Base-by-base conservation (phyloP, 371 early-diverging fungal species). In the Gilbertella persicaria region DNA sequence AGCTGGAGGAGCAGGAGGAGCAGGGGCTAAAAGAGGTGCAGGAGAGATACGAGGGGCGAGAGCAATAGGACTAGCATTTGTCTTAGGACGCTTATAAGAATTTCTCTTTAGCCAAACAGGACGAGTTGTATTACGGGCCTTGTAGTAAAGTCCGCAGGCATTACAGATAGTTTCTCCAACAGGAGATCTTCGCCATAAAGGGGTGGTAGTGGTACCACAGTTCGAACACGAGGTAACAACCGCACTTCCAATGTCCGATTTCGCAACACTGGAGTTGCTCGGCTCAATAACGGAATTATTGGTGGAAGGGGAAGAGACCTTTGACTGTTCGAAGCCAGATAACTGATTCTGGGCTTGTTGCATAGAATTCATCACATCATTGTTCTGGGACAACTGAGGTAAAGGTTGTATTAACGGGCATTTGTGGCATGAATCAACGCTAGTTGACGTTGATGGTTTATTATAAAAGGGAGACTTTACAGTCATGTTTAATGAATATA, bases 151-250 rank as follows among this genome's bases (percentile, higher is more conserved):
- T n/a, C 92, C 91, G 72, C 96, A 96, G 14, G 96, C 95, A 72
- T 95, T 96, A 70, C 96, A 96, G 55, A 95, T 84, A 38, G 83
- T 79, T 53, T 91, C 85, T 46, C 92, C 93, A 51, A 86, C 76
- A 36, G 86, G 84, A 54, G 88, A 88, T 61, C 95, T 76, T 58
- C 98, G 69, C 98, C 98, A 98, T 21, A 94, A 79, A 14, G 96
- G 96, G 5, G 97, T 97, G 25, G 82, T 73, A n/a, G 87, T 89
- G 10, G 91, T 92, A 16, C 83, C 82, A 80, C 97, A 97, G 73
- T 97, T 94, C 58, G 86, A 78, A 77, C 97, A 97, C 53, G 75
- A 75, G 50, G 79, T 82, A 39, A 73, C 73, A 20, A 73, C 66
- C 35, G 58, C 68, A 57, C 56, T 77, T 67, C 71, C 73, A 75